Evolutionary conservation across 1,139 yeast genomes (phyloP).

Genomic region (Sugiyamaella pinicola): DNA sequence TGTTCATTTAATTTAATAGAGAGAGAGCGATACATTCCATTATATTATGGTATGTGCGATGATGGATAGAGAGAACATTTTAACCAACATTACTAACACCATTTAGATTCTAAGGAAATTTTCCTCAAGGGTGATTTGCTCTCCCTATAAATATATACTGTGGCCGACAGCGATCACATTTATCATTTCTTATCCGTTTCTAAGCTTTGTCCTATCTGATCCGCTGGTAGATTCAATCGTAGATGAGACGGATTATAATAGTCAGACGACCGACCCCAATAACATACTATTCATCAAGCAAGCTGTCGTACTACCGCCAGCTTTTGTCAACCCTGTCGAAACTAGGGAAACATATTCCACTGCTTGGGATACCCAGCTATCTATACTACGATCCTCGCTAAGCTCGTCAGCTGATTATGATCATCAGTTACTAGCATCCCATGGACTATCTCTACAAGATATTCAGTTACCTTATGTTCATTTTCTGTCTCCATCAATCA

Average conservation of each 20-base stretch:
- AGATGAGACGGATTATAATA: neutral
- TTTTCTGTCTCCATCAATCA: conserved; percentile 17
- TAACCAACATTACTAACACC: conserved; percentile 8
- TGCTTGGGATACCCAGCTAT: conserved; percentile 5
- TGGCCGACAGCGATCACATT: conserved; percentile 55
- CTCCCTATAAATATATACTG: conserved; percentile 51
- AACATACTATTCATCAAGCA: conserved; percentile 37
- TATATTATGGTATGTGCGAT: neutral
- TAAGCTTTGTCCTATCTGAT: conserved; percentile 42
- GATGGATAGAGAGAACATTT: no score
- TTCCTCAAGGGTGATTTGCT: conserved; percentile 41
- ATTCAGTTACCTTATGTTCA: conserved; percentile 21
- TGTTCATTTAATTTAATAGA: no score
- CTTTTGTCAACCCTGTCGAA: conserved; percentile 30
- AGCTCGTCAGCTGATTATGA: neutral
- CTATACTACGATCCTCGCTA: neutral
- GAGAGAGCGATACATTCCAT: no score
- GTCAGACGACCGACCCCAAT: neutral
- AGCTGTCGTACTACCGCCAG: conserved; percentile 41
- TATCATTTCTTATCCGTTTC: conserved; percentile 55
- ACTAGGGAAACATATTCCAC: neutral
- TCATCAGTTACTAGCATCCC: neutral
- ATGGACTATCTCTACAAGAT: neutral
- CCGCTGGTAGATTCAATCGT: conserved; percentile 21
- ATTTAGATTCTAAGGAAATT: conserved; percentile 29